Percentiles rank a stretch among this genome's conserved stretches.
Evolutionary conservation across 345 rosid species (phyloP).

Genomic region (Bruguiera gymnorhiza): DNA sequence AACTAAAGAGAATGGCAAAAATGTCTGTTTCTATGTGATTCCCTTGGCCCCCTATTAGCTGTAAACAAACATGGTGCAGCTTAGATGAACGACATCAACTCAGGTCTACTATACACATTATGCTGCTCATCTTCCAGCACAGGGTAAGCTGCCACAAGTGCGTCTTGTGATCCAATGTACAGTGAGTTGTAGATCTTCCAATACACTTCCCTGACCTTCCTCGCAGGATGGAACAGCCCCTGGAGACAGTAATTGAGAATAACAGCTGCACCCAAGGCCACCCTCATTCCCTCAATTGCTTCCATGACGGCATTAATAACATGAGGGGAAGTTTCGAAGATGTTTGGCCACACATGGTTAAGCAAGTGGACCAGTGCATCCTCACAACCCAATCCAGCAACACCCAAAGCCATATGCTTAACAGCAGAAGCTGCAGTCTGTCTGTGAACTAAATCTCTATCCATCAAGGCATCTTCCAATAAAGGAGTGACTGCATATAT

Average conservation of each 20-base stretch:
- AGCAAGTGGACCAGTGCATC: slow-evolving; percentile 87
- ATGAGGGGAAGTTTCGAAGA: slow-evolving; percentile 98
- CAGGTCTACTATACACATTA: slow-evolving; percentile 85
- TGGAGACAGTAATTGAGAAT: slow-evolving; percentile 93
- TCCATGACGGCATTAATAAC: slow-evolving; percentile 96
- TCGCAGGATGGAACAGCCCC: slow-evolving; percentile 96
- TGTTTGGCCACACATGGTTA: slow-evolving; percentile 97
- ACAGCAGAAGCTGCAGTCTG: slow-evolving; percentile 99
- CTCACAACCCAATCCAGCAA: slow-evolving; percentile 98
- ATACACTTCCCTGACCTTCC: slow-evolving; percentile 98
- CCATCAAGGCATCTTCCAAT: slow-evolving; percentile 97
- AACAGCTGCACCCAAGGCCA: slow-evolving; percentile 83
- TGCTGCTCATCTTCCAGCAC: slow-evolving; percentile 68
- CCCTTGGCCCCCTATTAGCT: too few species aligned
- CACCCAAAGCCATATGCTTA: slow-evolving; percentile 97
- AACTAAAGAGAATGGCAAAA: too few species aligned
- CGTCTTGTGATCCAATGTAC: slow-evolving; percentile 87
- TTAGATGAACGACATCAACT: slow-evolving; percentile 71
- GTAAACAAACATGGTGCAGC: too few species aligned
- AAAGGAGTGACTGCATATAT: slow-evolving; percentile 96
- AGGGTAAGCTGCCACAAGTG: slow-evolving; percentile 94
- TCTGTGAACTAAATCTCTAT: slow-evolving; percentile 93
- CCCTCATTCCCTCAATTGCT: slow-evolving; percentile 96
- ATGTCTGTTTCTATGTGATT: too few species aligned
- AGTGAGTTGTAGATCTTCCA: slow-evolving; percentile 99